These are phyloP conservation scores for Mallotus japonicus DNA, from an alignment of 441 rosid genomes.

Conservation along the genomic window DNA sequence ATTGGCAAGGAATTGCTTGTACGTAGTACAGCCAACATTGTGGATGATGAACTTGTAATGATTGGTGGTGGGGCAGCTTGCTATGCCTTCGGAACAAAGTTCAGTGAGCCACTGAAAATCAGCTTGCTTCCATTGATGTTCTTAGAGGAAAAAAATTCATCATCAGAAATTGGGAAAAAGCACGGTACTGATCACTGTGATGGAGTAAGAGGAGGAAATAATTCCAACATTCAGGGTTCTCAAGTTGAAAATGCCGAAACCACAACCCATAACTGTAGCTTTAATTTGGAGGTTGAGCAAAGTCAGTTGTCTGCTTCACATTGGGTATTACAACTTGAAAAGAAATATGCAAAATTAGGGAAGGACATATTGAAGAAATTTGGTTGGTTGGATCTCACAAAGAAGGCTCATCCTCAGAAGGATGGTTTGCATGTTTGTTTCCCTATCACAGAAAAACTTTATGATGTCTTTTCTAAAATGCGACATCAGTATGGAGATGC, in stretches of 20 bases:
- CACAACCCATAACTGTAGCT: constrained; percentile 26
- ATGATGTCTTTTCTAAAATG: constrained; percentile 40
- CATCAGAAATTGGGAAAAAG: constrained; percentile 20
- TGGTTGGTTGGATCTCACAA: constrained; percentile 85
- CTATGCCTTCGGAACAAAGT: constrained; percentile 95
- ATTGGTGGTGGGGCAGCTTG: constrained; percentile 98
- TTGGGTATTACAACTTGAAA: constrained; percentile 60
- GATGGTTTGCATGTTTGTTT: constrained; percentile 66
- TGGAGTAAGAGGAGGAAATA: constrained; percentile 29
- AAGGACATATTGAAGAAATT: constrained; percentile 82
- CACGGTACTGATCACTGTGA: constrained; percentile 25
- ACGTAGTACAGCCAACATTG: constrained; percentile 65
- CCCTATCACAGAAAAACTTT: constrained; percentile 71
- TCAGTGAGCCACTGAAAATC: constrained; percentile 74
- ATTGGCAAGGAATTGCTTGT: constrained; percentile 69
- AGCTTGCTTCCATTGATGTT: constrained; percentile 49
- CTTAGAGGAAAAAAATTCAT: constrained; percentile 29
- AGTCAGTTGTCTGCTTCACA: constrained; percentile 28
- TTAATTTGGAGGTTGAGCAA: constrained; percentile 25
- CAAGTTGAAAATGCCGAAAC: constrained; percentile 28
- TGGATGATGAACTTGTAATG: constrained; percentile 67
- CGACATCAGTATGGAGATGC: constrained; percentile 29
- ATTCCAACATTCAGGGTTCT: constrained; percentile 25
- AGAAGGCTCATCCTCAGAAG: constrained; percentile 55
- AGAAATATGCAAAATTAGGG: constrained; percentile 63